Base-by-base conservation (phyloP, 306 rosid genomes). In the Morella rubra region DNA sequence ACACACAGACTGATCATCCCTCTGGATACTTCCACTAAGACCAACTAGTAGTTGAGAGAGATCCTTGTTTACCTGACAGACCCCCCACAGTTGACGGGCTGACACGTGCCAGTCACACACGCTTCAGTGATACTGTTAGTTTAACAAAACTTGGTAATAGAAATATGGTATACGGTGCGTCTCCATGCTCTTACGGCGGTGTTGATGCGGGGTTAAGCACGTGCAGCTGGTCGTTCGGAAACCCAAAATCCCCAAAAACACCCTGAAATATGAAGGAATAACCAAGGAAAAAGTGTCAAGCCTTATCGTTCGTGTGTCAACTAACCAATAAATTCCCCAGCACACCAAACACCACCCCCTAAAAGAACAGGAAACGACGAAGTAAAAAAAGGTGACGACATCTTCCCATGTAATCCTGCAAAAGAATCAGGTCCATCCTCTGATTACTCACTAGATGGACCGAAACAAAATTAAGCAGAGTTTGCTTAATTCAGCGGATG, bases 171-270 rank as follows among this genome's bases (percentile, higher is more conserved):
- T 46, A 72, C 76, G 58, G 69, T 66, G 79, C 19, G 20, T 24
- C 66, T 61, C 73, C 78, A 78, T 73, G 78, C 73, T 77, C 79
- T 87, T 77, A 71, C 42, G 80, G 80, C 40, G 77, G 76, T 58
- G 83, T 68, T 60, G 77, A 82, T 82, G 86, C 68, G 76, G 93
- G 74, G 75, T 80, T 73, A 52, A 27, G 78, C 84, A 65, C 82
- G 73, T 75, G 85, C 41, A 52, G 79, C 69, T 77, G 77, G 70
- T 84, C 83, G 52, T 72, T 83, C 27, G 80, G 73, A 74, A 95
- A 95, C 52, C 97, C 99, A 37, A 90, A 90, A 84, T 92, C 83
- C 72, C 90, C 85, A 27, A 89, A 89, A 50, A 91, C 86, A 54
- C 88, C 96, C 98, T 92, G 91, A 82, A 80, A 69, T 51, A 78